These are phyloP conservation scores for Geotrichum restrictum DNA, from an alignment of 1,139 yeast species.

Conservation along the genomic window DNA sequence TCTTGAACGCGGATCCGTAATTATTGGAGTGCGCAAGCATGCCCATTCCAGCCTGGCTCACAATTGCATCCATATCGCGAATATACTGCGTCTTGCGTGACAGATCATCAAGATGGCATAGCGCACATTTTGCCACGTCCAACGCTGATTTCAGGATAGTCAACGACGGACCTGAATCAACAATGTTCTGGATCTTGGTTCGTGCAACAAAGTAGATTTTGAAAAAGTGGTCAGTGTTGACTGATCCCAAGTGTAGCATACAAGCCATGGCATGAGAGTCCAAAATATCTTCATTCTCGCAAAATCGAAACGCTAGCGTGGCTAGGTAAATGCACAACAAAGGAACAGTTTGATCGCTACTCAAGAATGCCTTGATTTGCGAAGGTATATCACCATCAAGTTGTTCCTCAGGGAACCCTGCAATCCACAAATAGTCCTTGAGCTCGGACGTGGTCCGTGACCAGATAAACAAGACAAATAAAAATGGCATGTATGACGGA, in stretches of 20 bases:
- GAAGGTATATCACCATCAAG: slow-evolving; percentile 28
- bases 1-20: not conserved
- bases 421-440: slow-evolving; percentile 44
- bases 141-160: slow-evolving; percentile 16
- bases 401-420: slow-evolving; percentile 44
- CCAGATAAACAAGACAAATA: slow-evolving; percentile 54
- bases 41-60: slow-evolving; percentile 12
- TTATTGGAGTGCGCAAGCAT: slow-evolving; percentile 1
- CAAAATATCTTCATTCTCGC: slow-evolving; percentile 49
- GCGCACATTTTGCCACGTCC: slow-evolving; percentile 18
- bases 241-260: slow-evolving; percentile 44
- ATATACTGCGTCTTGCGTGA: not conserved
- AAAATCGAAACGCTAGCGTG: slow-evolving; percentile 49
- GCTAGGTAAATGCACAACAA: slow-evolving; percentile 51
- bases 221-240: slow-evolving; percentile 13
- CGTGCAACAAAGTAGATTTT: slow-evolving; percentile 17
- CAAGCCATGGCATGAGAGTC: slow-evolving; percentile 54
- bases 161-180: slow-evolving; percentile 17
- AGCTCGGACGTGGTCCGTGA: slow-evolving; percentile 50
- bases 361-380: slow-evolving; percentile 47
- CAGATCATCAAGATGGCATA: slow-evolving; percentile 13
- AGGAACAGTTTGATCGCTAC: slow-evolving; percentile 43
- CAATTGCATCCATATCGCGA: slow-evolving; percentile 12
- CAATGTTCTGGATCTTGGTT: slow-evolving; percentile 16
- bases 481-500: slow-evolving; percentile 42